Base-by-base conservation (phyloP, 129 eudicot species). In the Sambucus nigra region DNA sequence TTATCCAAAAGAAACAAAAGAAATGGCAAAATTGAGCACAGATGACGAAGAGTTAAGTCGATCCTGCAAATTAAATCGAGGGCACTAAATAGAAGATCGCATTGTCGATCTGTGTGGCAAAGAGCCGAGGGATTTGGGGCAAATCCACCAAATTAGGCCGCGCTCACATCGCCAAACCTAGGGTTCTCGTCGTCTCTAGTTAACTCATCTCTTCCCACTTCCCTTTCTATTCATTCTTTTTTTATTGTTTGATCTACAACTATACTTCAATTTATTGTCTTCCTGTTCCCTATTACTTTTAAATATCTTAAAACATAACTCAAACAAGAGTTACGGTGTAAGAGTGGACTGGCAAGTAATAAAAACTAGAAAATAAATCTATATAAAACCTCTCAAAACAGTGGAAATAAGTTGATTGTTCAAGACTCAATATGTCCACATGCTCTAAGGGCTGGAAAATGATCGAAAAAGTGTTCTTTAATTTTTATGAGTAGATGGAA, bases 11-110 rank as follows among this genome's bases (percentile, higher is more conserved):
- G 24, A 29, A 50, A 53, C 18, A 50, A 56, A 42, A 39, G 31
- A 47, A 58, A 88, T 89, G 97, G 97, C 97, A 73, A 84, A 84
- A 73, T 81, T 95, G 53, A 82, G 98, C 78, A 95, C 98, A 25
- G 98, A 91, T 20, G 98, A 91, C 53, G 74, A 47, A 38, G 95
- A 91, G 73, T 77, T 91, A 15, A 76, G 88, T 35, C 74, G 94
- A 59, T 95, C 98, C 14, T 89, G 98, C 63, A 81, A 85, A 60
- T 74, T 83, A 95, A 64, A 76, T 91, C 53, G 94, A 91, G 46
- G 89, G 86, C 54, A 77, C 94, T 25, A 82, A 71, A 49, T 95
- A 89, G 76, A 81, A 76, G 73, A 72, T 85, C 48, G 69, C 63
- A 1, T 67, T 91, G 73, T 79, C 98, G 73, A 91, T 91, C 66